Conservation (phyloP, 78 protist genomes). For the Speleostelium caveatum region DNA sequence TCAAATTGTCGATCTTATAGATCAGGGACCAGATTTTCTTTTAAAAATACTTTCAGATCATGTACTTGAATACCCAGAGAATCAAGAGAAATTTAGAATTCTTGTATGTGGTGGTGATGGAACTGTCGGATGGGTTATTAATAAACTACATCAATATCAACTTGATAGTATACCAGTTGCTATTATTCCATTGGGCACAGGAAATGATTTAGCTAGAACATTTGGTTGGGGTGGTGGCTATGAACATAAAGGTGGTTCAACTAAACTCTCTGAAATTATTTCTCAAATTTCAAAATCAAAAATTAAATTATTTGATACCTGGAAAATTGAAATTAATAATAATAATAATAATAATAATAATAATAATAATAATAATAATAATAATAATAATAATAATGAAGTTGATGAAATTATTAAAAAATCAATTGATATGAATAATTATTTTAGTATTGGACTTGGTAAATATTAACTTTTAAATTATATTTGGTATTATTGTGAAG, state of each 20-base stretch:
- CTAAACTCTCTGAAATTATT: constrained; percentile 6
- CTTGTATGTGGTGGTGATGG: constrained; percentile 95
- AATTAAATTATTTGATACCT: constrained; percentile 65
- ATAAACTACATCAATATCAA: constrained; percentile 22
- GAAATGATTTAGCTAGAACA: constrained; percentile 93
- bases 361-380: too few species aligned
- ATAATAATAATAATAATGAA: not conserved
- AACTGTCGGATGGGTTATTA: constrained; percentile 92
- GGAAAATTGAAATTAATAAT: not conserved
- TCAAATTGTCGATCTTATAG: constrained; percentile 49
- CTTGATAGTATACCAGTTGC: constrained; percentile 68
- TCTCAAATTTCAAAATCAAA: constrained; percentile 11
- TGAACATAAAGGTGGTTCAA: constrained; percentile 77
- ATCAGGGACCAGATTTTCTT: constrained; percentile 26
- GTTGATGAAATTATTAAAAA: not conserved
- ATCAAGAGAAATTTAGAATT: constrained; percentile 37
- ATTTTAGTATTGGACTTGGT: constrained; percentile 89
- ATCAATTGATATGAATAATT: constrained; percentile 83
- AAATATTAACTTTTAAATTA: too few species aligned
- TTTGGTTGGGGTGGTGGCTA: constrained; percentile 93
- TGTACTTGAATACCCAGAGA: constrained; percentile 17
- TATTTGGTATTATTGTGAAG: too few species aligned
- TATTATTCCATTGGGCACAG: constrained; percentile 93
- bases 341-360: too few species aligned
- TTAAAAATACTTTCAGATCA: not conserved